A percentile compares a stretch with the other conserved stretches of the same genome.
Conservation (phyloP, 371 early-diverging fungal species). For the Mucor mucedo region DNA sequence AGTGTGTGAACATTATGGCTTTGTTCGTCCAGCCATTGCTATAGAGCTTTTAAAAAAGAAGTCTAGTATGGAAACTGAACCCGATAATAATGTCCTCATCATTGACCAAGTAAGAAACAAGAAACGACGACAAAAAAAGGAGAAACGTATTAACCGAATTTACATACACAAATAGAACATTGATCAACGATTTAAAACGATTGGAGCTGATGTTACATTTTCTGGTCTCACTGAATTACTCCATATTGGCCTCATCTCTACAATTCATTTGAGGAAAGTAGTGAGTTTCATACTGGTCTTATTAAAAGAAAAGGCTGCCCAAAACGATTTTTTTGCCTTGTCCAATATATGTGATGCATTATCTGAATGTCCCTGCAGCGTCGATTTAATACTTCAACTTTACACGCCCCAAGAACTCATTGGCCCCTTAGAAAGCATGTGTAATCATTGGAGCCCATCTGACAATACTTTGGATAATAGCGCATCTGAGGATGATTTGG, state of each 20-base stretch:
- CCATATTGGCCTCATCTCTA: conserved; percentile 45
- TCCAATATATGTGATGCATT: conserved; percentile 45
- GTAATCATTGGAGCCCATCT: conserved; percentile 45
- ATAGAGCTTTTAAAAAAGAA: conserved; percentile 30
- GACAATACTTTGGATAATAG: conserved; percentile 30
- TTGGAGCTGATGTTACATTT: conserved; percentile 27
- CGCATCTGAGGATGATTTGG: conserved; percentile 34
- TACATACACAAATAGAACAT: conserved; percentile 34
- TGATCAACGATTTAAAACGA: conserved; percentile 33
- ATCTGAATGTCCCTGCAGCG: conserved; percentile 33
- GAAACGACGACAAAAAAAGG: not conserved
- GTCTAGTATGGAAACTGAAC: conserved; percentile 30
- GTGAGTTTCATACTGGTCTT: conserved; percentile 43
- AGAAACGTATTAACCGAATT: not conserved
- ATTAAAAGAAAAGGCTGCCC: conserved; percentile 31
- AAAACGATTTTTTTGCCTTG: conserved; percentile 33
- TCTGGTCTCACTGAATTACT: conserved; percentile 35
- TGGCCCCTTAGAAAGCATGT: conserved; percentile 41
- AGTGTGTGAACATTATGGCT: conserved; percentile 39
- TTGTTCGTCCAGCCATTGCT: conserved; percentile 35
- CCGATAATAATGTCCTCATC: not conserved
- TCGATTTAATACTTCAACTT: conserved; percentile 53
- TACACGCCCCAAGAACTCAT: conserved; percentile 41
- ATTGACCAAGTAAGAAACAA: conserved; percentile 25
- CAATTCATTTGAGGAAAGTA: conserved; percentile 36